Evolutionary conservation across 495 filamentous ascomycete species (phyloP), one percentile per base, ranked within the genome.

Genomic region (Bacidia gigantensis): DNA sequence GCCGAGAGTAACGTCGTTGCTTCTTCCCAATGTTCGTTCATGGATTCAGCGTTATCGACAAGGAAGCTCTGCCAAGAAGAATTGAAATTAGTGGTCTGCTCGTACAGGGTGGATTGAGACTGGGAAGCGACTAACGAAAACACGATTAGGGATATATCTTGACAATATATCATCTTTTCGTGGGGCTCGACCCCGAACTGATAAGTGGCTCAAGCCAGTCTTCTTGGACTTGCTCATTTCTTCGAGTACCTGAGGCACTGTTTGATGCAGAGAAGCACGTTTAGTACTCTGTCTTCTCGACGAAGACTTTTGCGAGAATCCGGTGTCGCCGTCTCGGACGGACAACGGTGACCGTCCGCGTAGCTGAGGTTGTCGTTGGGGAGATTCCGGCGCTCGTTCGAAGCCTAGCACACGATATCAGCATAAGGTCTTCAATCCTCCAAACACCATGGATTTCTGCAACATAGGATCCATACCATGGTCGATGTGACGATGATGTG

Each of bases 401-500:
- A 58, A 58, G 12, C 56, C 56, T 58, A 38, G 26, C n/a, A 2
- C 14, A 24, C 17, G 45, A 47, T 1, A 26, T 47, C 14, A 47
- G 45, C 24, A 47, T 47, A 24, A n/a, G n/a, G 20, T 47, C 32
- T 10, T 39, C n/a, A n/a, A n/a, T n/a, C n/a, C n/a, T n/a, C n/a
- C n/a, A n/a, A n/a, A n/a, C n/a, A n/a, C n/a, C n/a, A n/a, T n/a
- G n/a, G n/a, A n/a, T n/a, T n/a, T n/a, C n/a, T n/a, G n/a, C n/a
- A n/a, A n/a, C n/a, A n/a, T n/a, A n/a, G 18, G 14, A 18, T 23
- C 24, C 66, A 64, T 72, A 84, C 87, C 88, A 68, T 95, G 87
- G 62, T 95, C 85, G 60, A 94, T 85, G 58, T 89, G 83, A 21
- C 83, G 75, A 60, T 92, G 89, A 64, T 89, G 86, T 1, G 84